Base-by-base conservation (phyloP, 768 basidiomycete species). In the Lentinus brumalis region DNA sequence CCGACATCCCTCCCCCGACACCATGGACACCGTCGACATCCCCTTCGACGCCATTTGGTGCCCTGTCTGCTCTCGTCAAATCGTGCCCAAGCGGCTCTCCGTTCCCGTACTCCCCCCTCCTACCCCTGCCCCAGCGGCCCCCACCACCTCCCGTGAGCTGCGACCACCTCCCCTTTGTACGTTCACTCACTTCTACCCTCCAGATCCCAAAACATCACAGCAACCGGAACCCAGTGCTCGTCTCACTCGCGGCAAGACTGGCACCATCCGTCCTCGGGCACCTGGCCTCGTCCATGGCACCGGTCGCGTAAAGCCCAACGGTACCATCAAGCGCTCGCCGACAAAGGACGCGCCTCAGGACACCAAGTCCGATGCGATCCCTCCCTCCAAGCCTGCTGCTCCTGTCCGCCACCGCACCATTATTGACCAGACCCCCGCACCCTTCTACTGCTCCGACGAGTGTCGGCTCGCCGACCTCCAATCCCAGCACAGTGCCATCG, bases 381-480 rank as follows among this genome's bases (percentile, higher is more conserved):
- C 62, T 21, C 62, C 70, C 45, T 11, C 69, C 18, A 70, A 68
- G 38, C 69, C 74, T 11, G 54, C 77, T 18, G 45, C 71, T n/a
- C 77, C 76, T 2, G 60, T 77, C 46, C 83, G 84, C 70, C 79
- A 82, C 45, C 85, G 85, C 49, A 85, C 85, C 11, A 79, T 91
- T 75, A 92, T 92, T 76, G 89, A 91, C 76, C 89, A 89, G 71
- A 79, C 80, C 1, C 91, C 89, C n/a, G 85, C 83, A 1, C 91
- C 91, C 18, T 81, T 93, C 60, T 93, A 94, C 76, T 94, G 91
- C 75, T 92, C 91, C 1, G 88, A 91, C 63, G 83, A 87, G 68
- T 94, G 91, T 70, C 79, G 83, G 61, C 72, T 86, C 44, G 75
- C 76, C 42, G 91, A 93, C 72, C 70, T 86, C 66, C 76, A 78